Percentiles rank a stretch among this genome's conserved stretches.
Conservation (phyloP, 495 filamentous ascomycete species). For the Margaritispora aquatica region DNA sequence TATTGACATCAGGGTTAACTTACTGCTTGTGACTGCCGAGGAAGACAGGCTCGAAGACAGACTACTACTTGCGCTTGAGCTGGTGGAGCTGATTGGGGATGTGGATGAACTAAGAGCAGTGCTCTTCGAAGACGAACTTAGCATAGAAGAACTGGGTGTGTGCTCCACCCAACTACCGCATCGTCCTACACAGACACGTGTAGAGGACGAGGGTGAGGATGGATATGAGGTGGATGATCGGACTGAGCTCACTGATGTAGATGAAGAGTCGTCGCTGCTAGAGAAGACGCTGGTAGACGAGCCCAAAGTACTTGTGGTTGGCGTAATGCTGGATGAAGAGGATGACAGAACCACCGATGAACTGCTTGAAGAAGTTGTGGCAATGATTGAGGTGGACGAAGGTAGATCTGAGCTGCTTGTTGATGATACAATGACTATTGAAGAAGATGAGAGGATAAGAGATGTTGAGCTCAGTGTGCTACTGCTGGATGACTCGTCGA, state of each 20-base stretch:
- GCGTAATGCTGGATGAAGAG: too few relatives aligned
- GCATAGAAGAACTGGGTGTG: background rate
- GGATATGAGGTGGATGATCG: background rate
- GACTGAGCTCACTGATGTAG: background rate
- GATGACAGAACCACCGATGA: too few relatives aligned
- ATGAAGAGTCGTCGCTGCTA: background rate
- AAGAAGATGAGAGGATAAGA: too few relatives aligned
- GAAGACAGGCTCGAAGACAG: background rate
- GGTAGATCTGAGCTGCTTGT: background rate
- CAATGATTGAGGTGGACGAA: background rate
- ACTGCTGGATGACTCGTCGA: too few relatives aligned
- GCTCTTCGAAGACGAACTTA: background rate
- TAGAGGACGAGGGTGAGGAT: background rate
- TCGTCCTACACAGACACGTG: too few relatives aligned
- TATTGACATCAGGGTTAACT: too few relatives aligned
- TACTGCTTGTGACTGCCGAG: background rate
- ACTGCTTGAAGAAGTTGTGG: background rate
- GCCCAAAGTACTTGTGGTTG: background rate
- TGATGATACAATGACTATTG: too few relatives aligned
- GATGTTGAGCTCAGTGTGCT: too few relatives aligned
- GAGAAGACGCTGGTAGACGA: background rate
- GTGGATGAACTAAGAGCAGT: background rate
- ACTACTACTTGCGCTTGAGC: background rate
- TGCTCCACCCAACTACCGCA: too few relatives aligned
- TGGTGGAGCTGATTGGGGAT: background rate